Evolutionary conservation across 1,139 yeast genomes (phyloP).

Genomic region (Scheffersomyces segobiensis): DNA sequence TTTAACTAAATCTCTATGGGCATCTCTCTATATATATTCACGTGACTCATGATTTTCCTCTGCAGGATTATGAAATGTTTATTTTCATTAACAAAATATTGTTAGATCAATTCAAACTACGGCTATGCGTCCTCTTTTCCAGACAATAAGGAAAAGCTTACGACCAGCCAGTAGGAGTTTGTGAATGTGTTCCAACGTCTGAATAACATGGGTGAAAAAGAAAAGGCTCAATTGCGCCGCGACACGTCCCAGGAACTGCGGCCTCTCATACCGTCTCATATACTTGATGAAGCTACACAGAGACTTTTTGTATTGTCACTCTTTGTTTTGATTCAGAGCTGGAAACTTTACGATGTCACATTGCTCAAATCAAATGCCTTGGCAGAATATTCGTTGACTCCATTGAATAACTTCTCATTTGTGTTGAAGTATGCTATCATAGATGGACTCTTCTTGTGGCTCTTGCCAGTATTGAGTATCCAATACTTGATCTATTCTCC

Average conservation of each 20-base stretch:
- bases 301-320: constrained; percentile 62
- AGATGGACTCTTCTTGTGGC: constrained; percentile 71
- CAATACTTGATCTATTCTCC: constrained; percentile 70
- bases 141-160: not conserved
- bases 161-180: not conserved
- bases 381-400: constrained; percentile 16
- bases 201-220: not conserved
- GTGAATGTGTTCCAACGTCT: not conserved
- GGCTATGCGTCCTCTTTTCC: not conserved
- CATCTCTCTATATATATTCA: not conserved
- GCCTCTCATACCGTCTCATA: constrained; percentile 47
- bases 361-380: constrained; percentile 35
- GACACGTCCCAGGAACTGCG: constrained; percentile 7
- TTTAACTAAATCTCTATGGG: not conserved
- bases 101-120: not conserved
- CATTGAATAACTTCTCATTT: constrained; percentile 54
- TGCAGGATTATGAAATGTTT: not conserved
- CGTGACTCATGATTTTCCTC: not conserved
- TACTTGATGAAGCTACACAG: constrained; percentile 82
- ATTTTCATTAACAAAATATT: not conserved
- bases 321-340: constrained; percentile 75
- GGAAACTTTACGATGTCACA: constrained; percentile 74
- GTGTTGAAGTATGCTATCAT: constrained; percentile 68
- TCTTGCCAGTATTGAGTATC: constrained; percentile 70
- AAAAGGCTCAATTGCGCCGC: constrained; percentile 5